phyloP scores from a whole-genome alignment of 257 asterid species.

The Galeopsis tetrahit region DNA sequence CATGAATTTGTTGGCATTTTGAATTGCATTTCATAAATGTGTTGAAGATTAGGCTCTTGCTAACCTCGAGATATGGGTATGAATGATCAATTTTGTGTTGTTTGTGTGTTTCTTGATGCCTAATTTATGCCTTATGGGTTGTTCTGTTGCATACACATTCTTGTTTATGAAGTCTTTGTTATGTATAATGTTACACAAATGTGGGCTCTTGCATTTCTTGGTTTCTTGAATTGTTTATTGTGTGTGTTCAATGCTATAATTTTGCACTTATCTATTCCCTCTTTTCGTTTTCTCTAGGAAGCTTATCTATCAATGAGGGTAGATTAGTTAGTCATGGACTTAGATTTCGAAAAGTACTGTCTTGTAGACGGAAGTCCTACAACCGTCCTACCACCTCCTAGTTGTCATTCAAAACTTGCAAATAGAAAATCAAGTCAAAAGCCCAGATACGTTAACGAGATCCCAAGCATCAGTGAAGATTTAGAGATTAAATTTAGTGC shows the following conservation, averaged over 20 bases:
- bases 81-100: slow-evolving; percentile 4
- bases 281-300: slow-evolving; percentile 38
- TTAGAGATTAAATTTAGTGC: slow-evolving; percentile 59
- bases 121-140: slow-evolving; percentile 25
- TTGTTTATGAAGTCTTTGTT: not conserved
- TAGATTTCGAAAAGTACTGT: slow-evolving; percentile 78
- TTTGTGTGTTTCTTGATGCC: slow-evolving; percentile 39
- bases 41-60: slow-evolving; percentile 29
- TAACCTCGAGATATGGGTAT: slow-evolving; percentile 36
- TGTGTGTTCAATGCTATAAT: not conserved
- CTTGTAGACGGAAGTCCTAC: slow-evolving; percentile 87
- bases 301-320: slow-evolving; percentile 43
- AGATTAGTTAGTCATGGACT: slow-evolving; percentile 46
- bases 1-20: slow-evolving; percentile 32
- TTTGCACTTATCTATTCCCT: slow-evolving; percentile 20
- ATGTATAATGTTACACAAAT: not conserved
- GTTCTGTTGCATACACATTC: not conserved
- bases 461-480: slow-evolving; percentile 38
- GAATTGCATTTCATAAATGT: slow-evolving; percentile 22
- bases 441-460: slow-evolving; percentile 40
- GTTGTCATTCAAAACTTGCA: slow-evolving; percentile 46
- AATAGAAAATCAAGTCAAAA: slow-evolving; percentile 49
- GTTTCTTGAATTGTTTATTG: not conserved
- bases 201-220: not conserved
- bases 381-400: slow-evolving; percentile 73